phyloP scores from a whole-genome alignment of 2,329 filamentous ascomycete genomes.

The Xylaria sp. region DNA sequence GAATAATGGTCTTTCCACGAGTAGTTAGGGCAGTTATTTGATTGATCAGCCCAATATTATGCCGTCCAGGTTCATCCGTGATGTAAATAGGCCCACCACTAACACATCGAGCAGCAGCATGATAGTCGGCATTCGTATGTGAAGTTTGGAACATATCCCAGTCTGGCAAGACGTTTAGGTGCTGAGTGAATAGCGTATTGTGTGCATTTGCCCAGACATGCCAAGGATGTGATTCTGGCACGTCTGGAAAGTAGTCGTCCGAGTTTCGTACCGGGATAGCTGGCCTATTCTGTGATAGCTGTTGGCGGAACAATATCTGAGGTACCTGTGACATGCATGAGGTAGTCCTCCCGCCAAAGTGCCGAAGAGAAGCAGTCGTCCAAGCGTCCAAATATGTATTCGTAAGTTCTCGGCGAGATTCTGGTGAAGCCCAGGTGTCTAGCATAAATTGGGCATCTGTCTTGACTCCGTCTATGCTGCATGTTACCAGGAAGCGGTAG shows the following conservation, averaged over 20 bases:
- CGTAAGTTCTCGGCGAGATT: slow-evolving; percentile 76
- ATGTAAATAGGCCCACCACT: slow-evolving; percentile 95
- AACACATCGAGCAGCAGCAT: slow-evolving; percentile 89
- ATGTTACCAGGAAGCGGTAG: slow-evolving; percentile 79
- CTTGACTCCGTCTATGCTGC: slow-evolving; percentile 88
- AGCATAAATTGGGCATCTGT: slow-evolving; percentile 93
- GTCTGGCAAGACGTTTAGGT: slow-evolving; percentile 88
- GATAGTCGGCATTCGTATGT: slow-evolving; percentile 79
- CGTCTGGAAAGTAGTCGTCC: slow-evolving; percentile 90
- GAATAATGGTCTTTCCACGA: slow-evolving; percentile 78
- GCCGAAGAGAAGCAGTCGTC: slow-evolving; percentile 78
- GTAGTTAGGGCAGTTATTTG: slow-evolving; percentile 84
- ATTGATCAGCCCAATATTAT: slow-evolving; percentile 78
- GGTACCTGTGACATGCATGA: slow-evolving; percentile 96
- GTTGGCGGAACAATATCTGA: slow-evolving; percentile 85
- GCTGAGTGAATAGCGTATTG: slow-evolving; percentile 83
- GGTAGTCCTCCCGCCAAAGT: slow-evolving; percentile 82
- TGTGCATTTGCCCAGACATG: slow-evolving; percentile 96
- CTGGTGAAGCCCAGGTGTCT: slow-evolving; percentile 76
- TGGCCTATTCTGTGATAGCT: slow-evolving; percentile 80
- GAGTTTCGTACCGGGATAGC: slow-evolving; percentile 84
- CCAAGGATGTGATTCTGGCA: slow-evolving; percentile 87
- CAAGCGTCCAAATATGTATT: slow-evolving; percentile 86
- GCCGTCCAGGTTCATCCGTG: slow-evolving; percentile 86
- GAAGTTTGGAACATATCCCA: slow-evolving; percentile 77